Conservation (phyloP, 2,329 filamentous ascomycete genomes). For the Venturia carpophila region DNA sequence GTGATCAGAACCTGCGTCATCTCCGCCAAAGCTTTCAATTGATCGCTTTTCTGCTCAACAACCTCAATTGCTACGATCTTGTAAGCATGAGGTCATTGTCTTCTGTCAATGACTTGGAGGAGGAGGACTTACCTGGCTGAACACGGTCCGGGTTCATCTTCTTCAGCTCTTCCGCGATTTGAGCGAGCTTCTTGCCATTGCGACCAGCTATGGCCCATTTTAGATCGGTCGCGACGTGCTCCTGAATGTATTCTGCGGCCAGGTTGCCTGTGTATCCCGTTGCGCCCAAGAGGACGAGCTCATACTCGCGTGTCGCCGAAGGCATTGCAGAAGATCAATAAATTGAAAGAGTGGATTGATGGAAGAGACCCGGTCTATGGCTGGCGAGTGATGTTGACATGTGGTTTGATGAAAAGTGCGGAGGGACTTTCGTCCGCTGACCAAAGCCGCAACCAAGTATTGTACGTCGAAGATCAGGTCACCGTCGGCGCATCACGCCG, state of each 20-base stretch:
- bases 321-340: neutral
- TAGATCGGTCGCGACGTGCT: constrained; percentile 62
- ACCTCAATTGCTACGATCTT: constrained; percentile 31
- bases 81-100: constrained; percentile 8
- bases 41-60: constrained; percentile 41
- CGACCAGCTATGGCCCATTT: constrained; percentile 86
- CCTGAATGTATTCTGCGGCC: constrained; percentile 66
- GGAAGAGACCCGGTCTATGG: neutral
- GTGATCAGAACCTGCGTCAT: constrained; percentile 54
- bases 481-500: too few species aligned
- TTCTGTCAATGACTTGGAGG: neutral
- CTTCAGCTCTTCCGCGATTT: constrained; percentile 59
- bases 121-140: constrained; percentile 51
- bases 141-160: constrained; percentile 59
- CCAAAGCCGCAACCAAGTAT: neutral
- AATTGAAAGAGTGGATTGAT: neutral
- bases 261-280: constrained; percentile 79
- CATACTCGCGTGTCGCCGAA: constrained; percentile 41
- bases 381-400: neutral
- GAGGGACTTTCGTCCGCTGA: neutral
- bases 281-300: constrained; percentile 59
- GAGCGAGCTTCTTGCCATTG: constrained; percentile 65
- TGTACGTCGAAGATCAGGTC: too few species aligned
- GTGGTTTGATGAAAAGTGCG: constrained; percentile 2
- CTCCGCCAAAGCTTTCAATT: constrained; percentile 44